Conservation (phyloP, 108 stramenopile species). For the Chaetoceros tenuissimus region DNA sequence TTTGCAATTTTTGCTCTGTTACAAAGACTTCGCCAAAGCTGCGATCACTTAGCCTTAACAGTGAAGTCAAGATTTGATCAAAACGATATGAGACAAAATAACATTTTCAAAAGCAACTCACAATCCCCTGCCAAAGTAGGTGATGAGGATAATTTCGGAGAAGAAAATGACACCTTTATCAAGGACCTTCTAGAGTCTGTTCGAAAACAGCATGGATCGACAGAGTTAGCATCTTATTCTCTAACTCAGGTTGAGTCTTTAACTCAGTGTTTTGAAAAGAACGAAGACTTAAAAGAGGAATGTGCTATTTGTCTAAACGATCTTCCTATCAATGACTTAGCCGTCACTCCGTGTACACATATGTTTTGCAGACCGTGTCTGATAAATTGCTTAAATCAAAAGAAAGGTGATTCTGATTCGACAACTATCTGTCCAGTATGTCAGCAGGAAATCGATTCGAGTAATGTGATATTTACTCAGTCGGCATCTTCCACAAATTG, state of each 20-base stretch:
- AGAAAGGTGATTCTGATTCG: not conserved
- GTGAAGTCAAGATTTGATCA: constrained; percentile 40
- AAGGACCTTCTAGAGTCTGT: constrained; percentile 34
- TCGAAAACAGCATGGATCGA: constrained; percentile 9
- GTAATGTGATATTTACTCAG: no score
- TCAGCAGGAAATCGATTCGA: no score
- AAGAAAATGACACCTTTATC: constrained; percentile 10
- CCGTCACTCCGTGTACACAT: constrained; percentile 77
- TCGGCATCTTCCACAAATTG: no score
- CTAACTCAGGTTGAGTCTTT: constrained; percentile 33
- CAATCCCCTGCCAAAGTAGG: not conserved
- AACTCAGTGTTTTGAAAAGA: constrained; percentile 38
- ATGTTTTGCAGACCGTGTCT: constrained; percentile 66
- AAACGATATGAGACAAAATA: constrained; percentile 8
- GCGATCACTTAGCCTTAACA: constrained; percentile 78
- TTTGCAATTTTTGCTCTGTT: constrained; percentile 74
- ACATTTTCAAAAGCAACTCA: no score
- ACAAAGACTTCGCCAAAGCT: constrained; percentile 68
- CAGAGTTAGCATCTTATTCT: no score
- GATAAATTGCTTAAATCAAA: constrained; percentile 1
- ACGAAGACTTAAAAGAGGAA: constrained; percentile 52
- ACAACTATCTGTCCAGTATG: no score
- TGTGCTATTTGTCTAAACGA: constrained; percentile 74
- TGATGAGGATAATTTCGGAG: constrained; percentile 1
- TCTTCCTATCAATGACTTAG: constrained; percentile 47